phyloP scores from a whole-genome alignment of 768 basidiomycete species.

The Podaxis carcinomalis region DNA sequence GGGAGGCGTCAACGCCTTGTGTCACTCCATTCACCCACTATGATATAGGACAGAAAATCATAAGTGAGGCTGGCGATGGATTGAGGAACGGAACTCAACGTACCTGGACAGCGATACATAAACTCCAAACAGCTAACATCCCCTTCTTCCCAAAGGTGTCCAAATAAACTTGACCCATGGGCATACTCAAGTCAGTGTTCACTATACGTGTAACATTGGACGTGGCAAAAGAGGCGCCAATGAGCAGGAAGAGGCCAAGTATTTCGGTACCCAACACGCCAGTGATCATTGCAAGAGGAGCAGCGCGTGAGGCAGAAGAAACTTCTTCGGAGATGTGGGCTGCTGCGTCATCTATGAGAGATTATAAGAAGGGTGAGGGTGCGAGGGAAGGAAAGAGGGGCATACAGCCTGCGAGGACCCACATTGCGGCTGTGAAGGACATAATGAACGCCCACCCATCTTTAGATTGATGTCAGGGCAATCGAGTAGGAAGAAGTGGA shows the following conservation, averaged over 20 bases:
- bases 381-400: background rate
- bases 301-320: constrained; percentile 47
- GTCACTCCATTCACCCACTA: constrained; percentile 63
- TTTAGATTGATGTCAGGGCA: constrained; percentile 16
- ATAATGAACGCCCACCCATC: constrained; percentile 62
- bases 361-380: background rate
- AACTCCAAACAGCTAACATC: constrained; percentile 59
- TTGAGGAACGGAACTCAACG: background rate
- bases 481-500: background rate
- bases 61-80: background rate
- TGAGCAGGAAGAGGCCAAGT: constrained; percentile 50
- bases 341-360: constrained; percentile 51
- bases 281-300: constrained; percentile 53
- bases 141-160: constrained; percentile 53
- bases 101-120: constrained; percentile 40
- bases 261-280: constrained; percentile 48
- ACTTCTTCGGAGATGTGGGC: constrained; percentile 65
- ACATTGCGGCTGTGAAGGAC: constrained; percentile 61
- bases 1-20: constrained; percentile 61
- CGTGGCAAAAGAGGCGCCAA: constrained; percentile 55
- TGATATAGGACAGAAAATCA: background rate
- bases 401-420: constrained; percentile 62
- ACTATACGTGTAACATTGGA: constrained; percentile 43
- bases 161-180: constrained; percentile 59
- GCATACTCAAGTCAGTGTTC: constrained; percentile 41